Evolutionary conservation across 176 grass and related monocot genomes (phyloP).

Genomic region (Oryza brachyantha): DNA sequence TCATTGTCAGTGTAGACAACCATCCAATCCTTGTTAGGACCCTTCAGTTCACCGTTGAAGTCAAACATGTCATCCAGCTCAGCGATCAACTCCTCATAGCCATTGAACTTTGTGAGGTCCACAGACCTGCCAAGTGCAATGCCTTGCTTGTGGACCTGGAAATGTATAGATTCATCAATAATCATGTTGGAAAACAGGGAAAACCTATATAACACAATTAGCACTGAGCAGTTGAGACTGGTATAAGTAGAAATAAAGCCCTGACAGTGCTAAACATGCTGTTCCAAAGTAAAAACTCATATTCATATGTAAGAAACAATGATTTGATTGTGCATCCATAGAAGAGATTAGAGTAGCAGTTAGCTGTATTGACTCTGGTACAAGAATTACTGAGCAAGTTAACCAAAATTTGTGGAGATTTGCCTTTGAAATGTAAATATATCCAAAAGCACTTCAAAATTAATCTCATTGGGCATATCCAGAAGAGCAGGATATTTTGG

Average conservation of each 20-base stretch:
- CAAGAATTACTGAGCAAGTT: not conserved
- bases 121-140: conserved; percentile 92
- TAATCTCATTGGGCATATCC: not conserved
- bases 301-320: not conserved
- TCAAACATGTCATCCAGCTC: conserved; percentile 97
- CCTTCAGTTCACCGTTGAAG: conserved; percentile 69
- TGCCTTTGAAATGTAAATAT: not conserved
- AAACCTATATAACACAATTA: conserved; percentile 6
- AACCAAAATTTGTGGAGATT: not conserved
- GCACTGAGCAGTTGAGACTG: not conserved
- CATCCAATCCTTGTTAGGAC: conserved; percentile 68
- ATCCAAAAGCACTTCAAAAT: not conserved
- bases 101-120: conserved; percentile 81
- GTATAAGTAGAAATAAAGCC: not conserved
- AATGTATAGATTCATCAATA: conserved; percentile 17
- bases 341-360: not conserved
- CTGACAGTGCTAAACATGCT: not conserved
- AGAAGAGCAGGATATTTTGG: not conserved
- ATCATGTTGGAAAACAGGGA: not conserved
- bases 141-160: conserved; percentile 95
- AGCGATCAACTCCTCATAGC: conserved; percentile 56
- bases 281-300: conserved; percentile 2
- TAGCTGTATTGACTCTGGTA: not conserved
- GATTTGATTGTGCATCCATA: not conserved
- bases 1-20: conserved; percentile 92